phyloP scores from a whole-genome alignment of 2,329 filamentous ascomycete species.

The Leptodontidium sp. region DNA sequence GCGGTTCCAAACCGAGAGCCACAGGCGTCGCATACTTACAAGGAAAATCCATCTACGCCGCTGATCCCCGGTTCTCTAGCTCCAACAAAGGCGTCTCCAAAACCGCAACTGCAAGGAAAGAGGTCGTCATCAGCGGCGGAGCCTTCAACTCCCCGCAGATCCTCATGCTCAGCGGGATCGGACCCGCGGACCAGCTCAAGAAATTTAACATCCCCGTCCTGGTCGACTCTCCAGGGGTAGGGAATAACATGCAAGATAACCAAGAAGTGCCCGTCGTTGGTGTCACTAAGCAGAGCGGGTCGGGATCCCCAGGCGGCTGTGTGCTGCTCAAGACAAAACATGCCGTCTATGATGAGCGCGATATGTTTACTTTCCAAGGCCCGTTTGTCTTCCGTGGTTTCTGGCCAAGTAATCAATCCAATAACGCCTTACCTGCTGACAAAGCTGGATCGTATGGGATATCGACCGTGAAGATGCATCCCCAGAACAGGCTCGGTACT shows the following conservation, averaged over 20 bases:
- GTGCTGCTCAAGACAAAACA: slow-evolving; percentile 45
- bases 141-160: slow-evolving; percentile 55
- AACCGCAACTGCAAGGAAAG: slow-evolving; percentile 44
- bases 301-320: slow-evolving; percentile 57
- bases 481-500: slow-evolving; percentile 62
- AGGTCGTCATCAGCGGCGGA: slow-evolving; percentile 56
- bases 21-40: slow-evolving; percentile 53
- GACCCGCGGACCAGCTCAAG: slow-evolving; percentile 49
- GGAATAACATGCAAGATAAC: slow-evolving; percentile 63
- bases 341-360: slow-evolving; percentile 48
- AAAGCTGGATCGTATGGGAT: slow-evolving; percentile 13
- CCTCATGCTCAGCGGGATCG: slow-evolving; percentile 56
- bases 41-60: slow-evolving; percentile 53
- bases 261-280: slow-evolving; percentile 58
- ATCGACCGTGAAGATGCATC: slow-evolving; percentile 41
- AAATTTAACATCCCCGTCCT: slow-evolving; percentile 58
- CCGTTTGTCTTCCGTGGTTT: slow-evolving; percentile 42
- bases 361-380: slow-evolving; percentile 46
- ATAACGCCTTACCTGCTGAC: slow-evolving; percentile 13
- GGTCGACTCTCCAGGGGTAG: slow-evolving; percentile 69
- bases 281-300: slow-evolving; percentile 50
- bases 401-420: slow-evolving; percentile 41
- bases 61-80: slow-evolving; percentile 48
- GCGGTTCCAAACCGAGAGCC: slow-evolving; percentile 45
- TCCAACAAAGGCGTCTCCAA: slow-evolving; percentile 38